Conservation (phyloP, 495 filamentous ascomycete species). For the Penicillium canescens region DNA sequence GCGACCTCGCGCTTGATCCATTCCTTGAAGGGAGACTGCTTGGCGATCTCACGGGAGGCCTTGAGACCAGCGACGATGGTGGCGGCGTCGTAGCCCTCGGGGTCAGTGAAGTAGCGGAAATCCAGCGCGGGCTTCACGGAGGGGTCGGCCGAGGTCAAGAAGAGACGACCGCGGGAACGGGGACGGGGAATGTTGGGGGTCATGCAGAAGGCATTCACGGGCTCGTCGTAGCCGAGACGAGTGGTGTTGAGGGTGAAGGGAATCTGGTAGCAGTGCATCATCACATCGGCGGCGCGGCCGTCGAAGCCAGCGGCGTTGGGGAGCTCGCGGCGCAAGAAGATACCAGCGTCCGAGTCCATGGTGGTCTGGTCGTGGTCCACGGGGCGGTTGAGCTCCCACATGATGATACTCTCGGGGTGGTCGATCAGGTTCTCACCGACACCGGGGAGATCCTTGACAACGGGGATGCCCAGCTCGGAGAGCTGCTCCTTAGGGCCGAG, state of each 20-base stretch:
- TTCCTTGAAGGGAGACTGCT: conserved; percentile 69
- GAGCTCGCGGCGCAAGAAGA: conserved; percentile 74
- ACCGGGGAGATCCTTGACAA: conserved; percentile 70
- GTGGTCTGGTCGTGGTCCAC: conserved; percentile 76
- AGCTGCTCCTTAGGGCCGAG: conserved; percentile 71
- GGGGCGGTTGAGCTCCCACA: conserved; percentile 80
- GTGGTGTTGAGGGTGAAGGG: conserved; percentile 73
- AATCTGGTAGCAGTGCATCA: conserved; percentile 94
- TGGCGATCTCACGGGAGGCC: conserved; percentile 68
- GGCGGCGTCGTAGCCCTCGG: conserved; percentile 78
- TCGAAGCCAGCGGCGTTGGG: conserved; percentile 64
- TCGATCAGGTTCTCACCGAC: conserved; percentile 81
- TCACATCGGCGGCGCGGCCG: conserved; percentile 71
- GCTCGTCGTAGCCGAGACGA: conserved; percentile 72
- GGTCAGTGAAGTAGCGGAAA: conserved; percentile 87
- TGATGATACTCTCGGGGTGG: conserved; percentile 76
- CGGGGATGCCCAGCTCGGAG: conserved; percentile 60
- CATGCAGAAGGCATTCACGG: conserved; percentile 85
- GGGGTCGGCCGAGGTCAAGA: conserved; percentile 69
- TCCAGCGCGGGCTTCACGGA: conserved; percentile 76
- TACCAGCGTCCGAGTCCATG: conserved; percentile 83
- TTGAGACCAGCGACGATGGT: conserved; percentile 78
- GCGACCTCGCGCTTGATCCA: conserved; percentile 82
- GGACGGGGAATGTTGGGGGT: conserved; percentile 86
- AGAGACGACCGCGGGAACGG: conserved; percentile 70